Evolutionary conservation across 208 protist genomes (phyloP).

Genomic region (Endotrypanum monterogeii): DNA sequence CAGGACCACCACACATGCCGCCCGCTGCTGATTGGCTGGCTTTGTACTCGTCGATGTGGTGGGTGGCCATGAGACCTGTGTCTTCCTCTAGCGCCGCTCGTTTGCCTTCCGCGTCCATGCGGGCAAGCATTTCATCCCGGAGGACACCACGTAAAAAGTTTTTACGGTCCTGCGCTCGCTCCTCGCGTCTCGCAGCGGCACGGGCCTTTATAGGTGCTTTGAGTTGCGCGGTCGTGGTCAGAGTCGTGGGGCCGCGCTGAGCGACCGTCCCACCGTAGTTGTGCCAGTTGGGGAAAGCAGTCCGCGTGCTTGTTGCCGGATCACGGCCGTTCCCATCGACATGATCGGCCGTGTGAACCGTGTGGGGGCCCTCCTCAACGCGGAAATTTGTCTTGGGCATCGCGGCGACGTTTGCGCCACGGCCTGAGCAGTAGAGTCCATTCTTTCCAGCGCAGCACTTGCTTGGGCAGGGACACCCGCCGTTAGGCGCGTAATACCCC

Average conservation of each 20-base stretch:
- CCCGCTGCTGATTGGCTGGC: constrained; percentile 15
- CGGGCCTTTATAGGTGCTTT: constrained; percentile 17
- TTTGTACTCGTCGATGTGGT: constrained; percentile 57
- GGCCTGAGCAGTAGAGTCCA: constrained; percentile 19
- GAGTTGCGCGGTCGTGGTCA: constrained; percentile 35
- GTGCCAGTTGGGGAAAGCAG: constrained; percentile 60
- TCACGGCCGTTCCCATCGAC: constrained; percentile 30
- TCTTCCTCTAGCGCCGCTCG: constrained; percentile 49
- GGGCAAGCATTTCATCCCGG: constrained; percentile 70
- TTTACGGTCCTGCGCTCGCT: constrained; percentile 68
- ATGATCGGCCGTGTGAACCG: constrained; percentile 24
- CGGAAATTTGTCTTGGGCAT: constrained; percentile 40
- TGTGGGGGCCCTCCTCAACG: constrained; percentile 40
- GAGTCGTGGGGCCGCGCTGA: constrained; percentile 33
- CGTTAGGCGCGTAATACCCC: constrained; percentile 58
- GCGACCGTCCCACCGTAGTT: constrained; percentile 74
- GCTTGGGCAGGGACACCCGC: constrained; percentile 59
- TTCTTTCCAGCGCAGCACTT: constrained; percentile 21
- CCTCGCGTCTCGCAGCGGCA: constrained; percentile 38
- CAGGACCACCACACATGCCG: constrained; percentile 10
- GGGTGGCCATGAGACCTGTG: constrained; percentile 49
- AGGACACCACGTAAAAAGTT: constrained; percentile 75
- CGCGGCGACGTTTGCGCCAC: constrained; percentile 4
- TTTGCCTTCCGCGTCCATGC: constrained; percentile 55
- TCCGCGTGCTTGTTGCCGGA: constrained; percentile 30